Conservation (phyloP, 805 yeast genomes). For the Yarrowia alimentaria region DNA sequence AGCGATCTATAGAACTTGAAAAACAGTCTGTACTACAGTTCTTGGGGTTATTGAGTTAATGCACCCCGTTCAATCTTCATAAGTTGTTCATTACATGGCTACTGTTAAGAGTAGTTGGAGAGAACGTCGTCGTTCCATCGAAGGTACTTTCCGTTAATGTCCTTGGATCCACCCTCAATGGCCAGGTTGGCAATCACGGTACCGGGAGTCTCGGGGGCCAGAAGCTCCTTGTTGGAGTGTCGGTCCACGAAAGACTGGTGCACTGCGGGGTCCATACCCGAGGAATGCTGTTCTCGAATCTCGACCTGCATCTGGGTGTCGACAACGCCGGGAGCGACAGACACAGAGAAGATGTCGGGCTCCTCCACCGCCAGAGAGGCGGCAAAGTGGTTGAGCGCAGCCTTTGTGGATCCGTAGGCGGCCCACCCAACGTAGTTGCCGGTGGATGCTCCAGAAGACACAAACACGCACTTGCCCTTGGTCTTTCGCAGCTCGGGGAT, state of each 20-base stretch:
- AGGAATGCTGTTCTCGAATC: slow-evolving; percentile 63
- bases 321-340: slow-evolving; percentile 94
- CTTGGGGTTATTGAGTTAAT: not conserved
- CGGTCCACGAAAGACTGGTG: slow-evolving; percentile 63
- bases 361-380: slow-evolving; percentile 68
- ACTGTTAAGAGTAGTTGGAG: not conserved
- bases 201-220: slow-evolving; percentile 73
- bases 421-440: slow-evolving; percentile 74
- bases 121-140: slow-evolving; percentile 46
- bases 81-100: too few relatives aligned
- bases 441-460: slow-evolving; percentile 84
- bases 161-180: slow-evolving; percentile 53
- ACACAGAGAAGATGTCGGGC: slow-evolving; percentile 53
- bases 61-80: not conserved
- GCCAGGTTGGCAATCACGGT: slow-evolving; percentile 65
- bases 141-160: slow-evolving; percentile 64
- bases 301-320: slow-evolving; percentile 84
- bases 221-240: slow-evolving; percentile 54
- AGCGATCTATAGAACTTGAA: too few relatives aligned
- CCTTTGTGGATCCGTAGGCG: slow-evolving; percentile 89
- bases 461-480: slow-evolving; percentile 68
- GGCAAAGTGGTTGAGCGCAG: slow-evolving; percentile 80
- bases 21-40: too few relatives aligned
- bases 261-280: slow-evolving; percentile 59
- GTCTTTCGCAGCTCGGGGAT: slow-evolving; percentile 57